These are phyloP conservation scores for Cordyceps javanica DNA, from an alignment of 2,329 filamentous ascomycete species.

Conservation along the genomic window DNA sequence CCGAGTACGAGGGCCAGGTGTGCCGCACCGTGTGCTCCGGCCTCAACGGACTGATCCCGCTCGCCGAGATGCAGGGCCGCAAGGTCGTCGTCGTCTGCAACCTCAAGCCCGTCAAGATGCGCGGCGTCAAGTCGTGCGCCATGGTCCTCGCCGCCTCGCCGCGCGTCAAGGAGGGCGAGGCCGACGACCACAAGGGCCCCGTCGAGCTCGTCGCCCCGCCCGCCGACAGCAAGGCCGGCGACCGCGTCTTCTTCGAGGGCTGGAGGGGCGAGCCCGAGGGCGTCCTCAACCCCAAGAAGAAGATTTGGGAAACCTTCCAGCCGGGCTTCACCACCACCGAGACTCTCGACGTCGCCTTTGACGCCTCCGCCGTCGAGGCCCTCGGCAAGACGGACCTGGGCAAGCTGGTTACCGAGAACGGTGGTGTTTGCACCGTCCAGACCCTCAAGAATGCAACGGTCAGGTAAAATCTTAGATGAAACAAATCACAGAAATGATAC, in stretches of 20 bases:
- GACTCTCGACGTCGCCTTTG: slow-evolving; percentile 75
- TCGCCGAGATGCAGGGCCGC: slow-evolving; percentile 94
- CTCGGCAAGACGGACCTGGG: slow-evolving; percentile 63
- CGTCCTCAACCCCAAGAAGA: slow-evolving; percentile 97
- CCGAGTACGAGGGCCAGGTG: slow-evolving; percentile 83
- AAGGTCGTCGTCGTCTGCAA: slow-evolving; percentile 96
- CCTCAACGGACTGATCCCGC: slow-evolving; percentile 83
- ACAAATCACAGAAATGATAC: background rate
- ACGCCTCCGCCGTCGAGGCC: slow-evolving; percentile 70
- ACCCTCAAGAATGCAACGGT: slow-evolving; percentile 75
- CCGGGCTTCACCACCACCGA: slow-evolving; percentile 91
- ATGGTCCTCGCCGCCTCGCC: slow-evolving; percentile 97
- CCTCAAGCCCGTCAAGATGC: slow-evolving; percentile 98
- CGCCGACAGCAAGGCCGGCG: slow-evolving; percentile 69
- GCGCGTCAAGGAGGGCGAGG: slow-evolving; percentile 72
- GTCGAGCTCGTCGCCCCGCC: slow-evolving; percentile 90
- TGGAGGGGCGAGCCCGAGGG: slow-evolving; percentile 91
- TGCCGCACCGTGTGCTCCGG: slow-evolving; percentile 96
- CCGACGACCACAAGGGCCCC: slow-evolving; percentile 77
- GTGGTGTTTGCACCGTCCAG: slow-evolving; percentile 77
- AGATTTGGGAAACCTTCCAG: slow-evolving; percentile 96
- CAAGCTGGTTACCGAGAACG: slow-evolving; percentile 68
- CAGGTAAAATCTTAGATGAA: slow-evolving; percentile 48
- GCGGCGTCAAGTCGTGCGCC: slow-evolving; percentile 67
- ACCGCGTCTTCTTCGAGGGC: slow-evolving; percentile 88